Conservation (phyloP, 306 rosid genomes). For the Dalbergia cochinchinensis region DNA sequence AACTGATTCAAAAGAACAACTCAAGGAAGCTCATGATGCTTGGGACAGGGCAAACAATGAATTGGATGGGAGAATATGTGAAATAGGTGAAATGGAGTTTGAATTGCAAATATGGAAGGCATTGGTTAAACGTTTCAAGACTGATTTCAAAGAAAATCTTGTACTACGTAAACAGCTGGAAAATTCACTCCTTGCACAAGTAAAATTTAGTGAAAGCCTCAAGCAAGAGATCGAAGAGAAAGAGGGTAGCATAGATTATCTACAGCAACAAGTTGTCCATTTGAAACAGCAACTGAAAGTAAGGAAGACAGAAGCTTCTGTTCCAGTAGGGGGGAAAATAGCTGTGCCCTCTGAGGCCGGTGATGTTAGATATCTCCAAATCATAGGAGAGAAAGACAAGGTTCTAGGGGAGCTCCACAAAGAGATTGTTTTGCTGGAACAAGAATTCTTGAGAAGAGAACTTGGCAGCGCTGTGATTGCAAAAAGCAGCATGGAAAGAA, state of each 20-base stretch:
- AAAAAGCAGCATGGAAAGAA: constrained; percentile 52
- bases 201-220: constrained; percentile 60
- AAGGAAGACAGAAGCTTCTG: constrained; percentile 51
- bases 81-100: constrained; percentile 65
- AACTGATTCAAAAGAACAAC: constrained; percentile 42
- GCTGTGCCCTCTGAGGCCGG: constrained; percentile 3
- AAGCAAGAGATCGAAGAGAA: constrained; percentile 69
- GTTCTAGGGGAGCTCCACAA: constrained; percentile 63
- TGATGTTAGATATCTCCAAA: constrained; percentile 40
- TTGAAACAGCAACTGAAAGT: constrained; percentile 56
- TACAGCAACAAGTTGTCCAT: constrained; percentile 55
- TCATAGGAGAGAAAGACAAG: constrained; percentile 58
- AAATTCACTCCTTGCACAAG: constrained; percentile 74
- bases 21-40: constrained; percentile 50
- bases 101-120: constrained; percentile 75
- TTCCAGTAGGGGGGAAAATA: constrained; percentile 38
- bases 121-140: constrained; percentile 54
- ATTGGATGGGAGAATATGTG: constrained; percentile 58
- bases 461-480: constrained; percentile 58
- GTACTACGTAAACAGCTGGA: constrained; percentile 67
- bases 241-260: constrained; percentile 50
- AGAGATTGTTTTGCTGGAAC: constrained; percentile 62
- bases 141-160: constrained; percentile 63
- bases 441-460: constrained; percentile 66
- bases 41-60: constrained; percentile 57